A percentile compares a stretch with the other conserved stretches of the same genome.
Evolutionary conservation across 768 basidiomycete species (phyloP).

Genomic region (Boletus tomentosulus): DNA sequence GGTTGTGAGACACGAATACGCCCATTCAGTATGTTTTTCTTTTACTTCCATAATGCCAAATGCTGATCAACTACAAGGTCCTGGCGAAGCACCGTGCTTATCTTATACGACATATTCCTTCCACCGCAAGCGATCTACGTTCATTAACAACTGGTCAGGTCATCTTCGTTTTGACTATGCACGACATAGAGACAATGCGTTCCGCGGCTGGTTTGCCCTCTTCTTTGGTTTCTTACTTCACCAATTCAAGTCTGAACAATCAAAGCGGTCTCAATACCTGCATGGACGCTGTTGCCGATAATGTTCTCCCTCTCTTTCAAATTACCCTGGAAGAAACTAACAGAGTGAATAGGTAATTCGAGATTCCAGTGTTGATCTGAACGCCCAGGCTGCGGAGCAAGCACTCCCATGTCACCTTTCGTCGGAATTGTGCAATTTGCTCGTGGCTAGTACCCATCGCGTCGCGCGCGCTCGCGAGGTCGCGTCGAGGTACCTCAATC

Average conservation of each 20-base stretch:
- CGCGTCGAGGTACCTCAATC: conserved; percentile 78
- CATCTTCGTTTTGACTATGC: conserved; percentile 79
- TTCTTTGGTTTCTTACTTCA: conserved; percentile 81
- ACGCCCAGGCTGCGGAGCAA: conserved; percentile 73
- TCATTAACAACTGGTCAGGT: conserved; percentile 77
- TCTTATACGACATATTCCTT: conserved; percentile 62
- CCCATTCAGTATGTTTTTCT: conserved; percentile 54
- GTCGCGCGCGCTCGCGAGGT: conserved; percentile 77
- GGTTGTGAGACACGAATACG: conserved; percentile 82
- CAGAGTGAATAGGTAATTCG: conserved; percentile 60
- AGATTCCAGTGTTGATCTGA: conserved; percentile 68
- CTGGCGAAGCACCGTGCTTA: conserved; percentile 61
- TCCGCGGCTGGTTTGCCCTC: conserved; percentile 77
- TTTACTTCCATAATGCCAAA: background rate
- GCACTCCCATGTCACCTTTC: conserved; percentile 66
- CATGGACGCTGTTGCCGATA: conserved; percentile 85
- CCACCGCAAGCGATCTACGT: conserved; percentile 65
- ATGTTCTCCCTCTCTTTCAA: conserved; percentile 41
- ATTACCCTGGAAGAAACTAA: background rate
- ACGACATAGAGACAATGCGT: conserved; percentile 86
- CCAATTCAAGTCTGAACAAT: conserved; percentile 79
- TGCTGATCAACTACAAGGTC: conserved; percentile 43
- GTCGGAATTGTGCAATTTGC: conserved; percentile 67
- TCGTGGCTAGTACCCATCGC: conserved; percentile 78
- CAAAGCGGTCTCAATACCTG: conserved; percentile 62